phyloP scores from a whole-genome alignment of 2,329 filamentous ascomycete species.

The Colletotrichum spaethianum region DNA sequence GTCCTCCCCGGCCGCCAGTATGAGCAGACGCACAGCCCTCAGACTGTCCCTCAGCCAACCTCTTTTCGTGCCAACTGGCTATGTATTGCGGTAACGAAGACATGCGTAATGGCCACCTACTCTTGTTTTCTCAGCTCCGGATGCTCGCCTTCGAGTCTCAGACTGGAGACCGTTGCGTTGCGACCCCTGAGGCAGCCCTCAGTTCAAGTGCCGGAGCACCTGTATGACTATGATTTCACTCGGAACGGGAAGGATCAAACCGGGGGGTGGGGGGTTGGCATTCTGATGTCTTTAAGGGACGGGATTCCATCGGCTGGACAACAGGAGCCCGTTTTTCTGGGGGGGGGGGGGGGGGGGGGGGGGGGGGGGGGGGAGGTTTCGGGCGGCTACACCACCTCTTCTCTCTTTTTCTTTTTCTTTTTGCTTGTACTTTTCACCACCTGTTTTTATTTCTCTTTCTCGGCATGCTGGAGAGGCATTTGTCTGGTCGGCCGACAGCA shows the following conservation, averaged over 20 bases:
- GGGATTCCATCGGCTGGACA: conserved; percentile 6
- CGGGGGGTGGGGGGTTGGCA: conserved; percentile 9
- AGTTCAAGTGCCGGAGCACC: conserved; percentile 9
- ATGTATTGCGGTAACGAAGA: not conserved
- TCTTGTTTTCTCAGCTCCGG: conserved; percentile 1
- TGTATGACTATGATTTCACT: conserved; percentile 25
- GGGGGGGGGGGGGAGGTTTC: not conserved
- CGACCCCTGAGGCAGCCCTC: conserved; percentile 2
- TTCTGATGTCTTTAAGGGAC: not conserved
- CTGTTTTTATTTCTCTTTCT: conserved; percentile 34
- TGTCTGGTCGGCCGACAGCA: conserved; percentile 9
- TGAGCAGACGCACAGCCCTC: not conserved
- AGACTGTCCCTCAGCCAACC: not conserved
- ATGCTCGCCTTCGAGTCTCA: conserved; percentile 1
- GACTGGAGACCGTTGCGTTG: conserved; percentile 2
- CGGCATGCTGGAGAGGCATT: conserved; percentile 1
- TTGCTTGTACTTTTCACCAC: conserved; percentile 32
- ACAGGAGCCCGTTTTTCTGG: not conserved
- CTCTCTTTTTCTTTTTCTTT: too few species aligned
- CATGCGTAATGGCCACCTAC: not conserved
- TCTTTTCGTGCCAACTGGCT: conserved; percentile 10
- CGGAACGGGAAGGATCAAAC: conserved; percentile 2
- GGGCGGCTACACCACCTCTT: not conserved
- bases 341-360: too few species aligned
- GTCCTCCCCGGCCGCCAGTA: not conserved